phyloP scores from a whole-genome alignment of 495 filamentous ascomycete genomes.

The Penicillium angulare region DNA sequence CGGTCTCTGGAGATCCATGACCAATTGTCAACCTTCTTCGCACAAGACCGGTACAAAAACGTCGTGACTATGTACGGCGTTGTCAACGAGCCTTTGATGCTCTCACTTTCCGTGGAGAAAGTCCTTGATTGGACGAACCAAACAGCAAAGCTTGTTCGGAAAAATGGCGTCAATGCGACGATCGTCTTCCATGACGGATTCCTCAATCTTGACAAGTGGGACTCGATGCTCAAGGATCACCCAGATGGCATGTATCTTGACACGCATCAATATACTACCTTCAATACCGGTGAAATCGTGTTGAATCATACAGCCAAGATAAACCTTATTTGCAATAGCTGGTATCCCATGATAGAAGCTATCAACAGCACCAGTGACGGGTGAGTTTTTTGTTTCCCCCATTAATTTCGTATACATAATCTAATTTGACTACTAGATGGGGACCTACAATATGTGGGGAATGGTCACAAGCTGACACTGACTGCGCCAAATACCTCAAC shows the following conservation, averaged over 20 bases:
- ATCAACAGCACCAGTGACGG: slow-evolving; percentile 72
- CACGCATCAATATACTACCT: slow-evolving; percentile 92
- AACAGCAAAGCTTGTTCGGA: slow-evolving; percentile 62
- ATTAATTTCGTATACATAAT: neutral
- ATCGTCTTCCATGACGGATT: slow-evolving; percentile 84
- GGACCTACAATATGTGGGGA: slow-evolving; percentile 97
- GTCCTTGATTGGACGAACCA: slow-evolving; percentile 70
- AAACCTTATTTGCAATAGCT: slow-evolving; percentile 79
- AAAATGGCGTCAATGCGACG: slow-evolving; percentile 65
- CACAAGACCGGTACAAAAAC: slow-evolving; percentile 81
- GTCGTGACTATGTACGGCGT: slow-evolving; percentile 82
- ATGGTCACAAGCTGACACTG: slow-evolving; percentile 97
- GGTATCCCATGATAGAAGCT: slow-evolving; percentile 71
- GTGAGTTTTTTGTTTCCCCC: slow-evolving; percentile 28
- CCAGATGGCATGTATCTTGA: slow-evolving; percentile 67
- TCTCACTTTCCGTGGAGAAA: slow-evolving; percentile 49
- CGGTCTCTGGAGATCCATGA: slow-evolving; percentile 81
- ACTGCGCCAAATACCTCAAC: slow-evolving; percentile 85
- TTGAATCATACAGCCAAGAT: slow-evolving; percentile 74
- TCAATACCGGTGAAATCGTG: slow-evolving; percentile 73
- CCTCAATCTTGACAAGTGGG: slow-evolving; percentile 76
- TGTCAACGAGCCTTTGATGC: slow-evolving; percentile 85
- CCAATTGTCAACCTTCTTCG: slow-evolving; percentile 78
- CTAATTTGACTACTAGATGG: slow-evolving; percentile 50
- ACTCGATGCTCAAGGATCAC: slow-evolving; percentile 59